Evolutionary conservation across 2,329 filamentous ascomycete species (phyloP).

Genomic region (Amauroascus niger): DNA sequence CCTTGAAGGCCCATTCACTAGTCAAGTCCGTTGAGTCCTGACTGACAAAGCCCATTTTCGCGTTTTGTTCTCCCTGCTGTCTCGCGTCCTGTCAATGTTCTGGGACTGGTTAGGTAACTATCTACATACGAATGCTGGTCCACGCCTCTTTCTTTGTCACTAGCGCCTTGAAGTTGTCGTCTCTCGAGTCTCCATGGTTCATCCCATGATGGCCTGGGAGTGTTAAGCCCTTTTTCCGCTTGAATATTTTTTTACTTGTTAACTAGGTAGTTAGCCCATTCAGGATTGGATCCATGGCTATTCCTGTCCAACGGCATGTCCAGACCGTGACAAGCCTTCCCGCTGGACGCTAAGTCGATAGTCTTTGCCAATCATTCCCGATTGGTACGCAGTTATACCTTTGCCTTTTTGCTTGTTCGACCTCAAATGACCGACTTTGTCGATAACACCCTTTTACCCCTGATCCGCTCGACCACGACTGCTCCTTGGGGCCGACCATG

Average conservation of each 20-base stretch:
- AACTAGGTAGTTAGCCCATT: neutral
- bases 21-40: neutral
- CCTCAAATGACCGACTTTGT: conserved; percentile 1
- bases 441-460: conserved; percentile 1
- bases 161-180: neutral
- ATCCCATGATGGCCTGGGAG: too few species aligned
- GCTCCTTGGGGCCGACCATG: conserved; percentile 4
- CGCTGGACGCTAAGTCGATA: conserved; percentile 8
- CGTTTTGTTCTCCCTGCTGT: neutral
- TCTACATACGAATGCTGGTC: too few species aligned
- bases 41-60: neutral
- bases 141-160: too few species aligned
- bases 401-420: neutral
- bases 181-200: too few species aligned
- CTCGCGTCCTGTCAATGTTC: neutral
- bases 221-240: too few species aligned
- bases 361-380: conserved; percentile 10
- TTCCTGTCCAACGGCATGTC: neutral
- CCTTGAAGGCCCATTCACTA: neutral
- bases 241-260: too few species aligned
- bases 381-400: neutral
- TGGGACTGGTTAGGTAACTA: too few species aligned
- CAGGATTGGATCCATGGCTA: neutral
- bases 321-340: conserved; percentile 7
- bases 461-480: conserved; percentile 4